Evolutionary conservation across 495 filamentous ascomycete genomes (phyloP), one percentile per base, ranked within the genome.

Genomic region (Trichoderma virens): DNA sequence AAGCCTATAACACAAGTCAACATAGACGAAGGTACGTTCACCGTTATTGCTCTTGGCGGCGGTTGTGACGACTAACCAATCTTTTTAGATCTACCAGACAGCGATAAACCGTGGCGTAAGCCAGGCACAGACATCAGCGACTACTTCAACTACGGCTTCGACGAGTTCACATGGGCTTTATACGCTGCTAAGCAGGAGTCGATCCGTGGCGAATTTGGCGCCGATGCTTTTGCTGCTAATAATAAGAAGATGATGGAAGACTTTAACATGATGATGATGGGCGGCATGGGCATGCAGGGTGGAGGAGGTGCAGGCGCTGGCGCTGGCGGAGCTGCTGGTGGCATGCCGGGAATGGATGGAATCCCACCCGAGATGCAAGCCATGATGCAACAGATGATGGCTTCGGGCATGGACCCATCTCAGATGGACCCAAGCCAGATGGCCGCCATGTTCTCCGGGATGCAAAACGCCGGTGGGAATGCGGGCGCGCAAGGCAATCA

Each of bases 111-210:
- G 35, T 98, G 94, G 94, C 87, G 94, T 31, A 88, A 92, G 65
- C 94, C 94, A 9, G 94, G 94, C n/a, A 89, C 93, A 54, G 94
- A 98, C 73, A 83, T 96, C 47, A 92, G 88, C 30, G 94, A 98
- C 74, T 98, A 94, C 75, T 98, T 98, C 83, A 98, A 98, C 78
- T 98, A 98, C 78, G 95, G 95, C 39, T 98, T 98, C 67, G 94
- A 98, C 77, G 94, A 98, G 75, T 98, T 98, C 73, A 97, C 95
- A 18, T 98, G 94, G 94, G 90, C 93, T 31, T 85, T 90, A 65
- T 98, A 98, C 75, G 93, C 93, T 32, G 75, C 92, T 65, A 95
- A 95, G 70, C 95, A 98, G 71, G 86, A 91, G 63, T 80, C 82
- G 5, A 77, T 96, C 64, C 83, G 89, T 20, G 85, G 85, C 63